Evolutionary conservation across 768 basidiomycete species (phyloP), one percentile per base, ranked within the genome.

Genomic region (Strobilomyces echinocephalus): DNA sequence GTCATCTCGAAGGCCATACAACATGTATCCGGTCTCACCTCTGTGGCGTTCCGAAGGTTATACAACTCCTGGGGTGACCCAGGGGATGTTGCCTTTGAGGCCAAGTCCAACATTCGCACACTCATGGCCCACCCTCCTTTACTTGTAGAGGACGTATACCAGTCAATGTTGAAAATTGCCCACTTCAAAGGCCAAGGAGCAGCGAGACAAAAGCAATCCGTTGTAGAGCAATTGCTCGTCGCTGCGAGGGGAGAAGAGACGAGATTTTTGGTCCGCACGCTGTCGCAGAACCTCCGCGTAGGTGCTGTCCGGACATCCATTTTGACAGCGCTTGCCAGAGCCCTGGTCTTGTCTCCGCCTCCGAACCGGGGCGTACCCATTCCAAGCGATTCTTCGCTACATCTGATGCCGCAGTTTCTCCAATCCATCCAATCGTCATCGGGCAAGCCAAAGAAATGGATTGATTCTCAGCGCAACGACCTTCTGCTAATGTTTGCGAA

Each of bases 241-340:
- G 79, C 89, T 10, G 87, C 93, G 1, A 81, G 77, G 54, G 94
- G 92, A 21, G 94, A 95, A 69, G 91, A 97, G 71, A 78, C 81
- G n/a, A 79, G 92, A 28, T 97, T 84, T 62, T 75, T 95, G 39
- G 85, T 87, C 30, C 79, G 89, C 36, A 89, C 81, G 3, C 74
- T 94, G 26, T 82, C 78, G 28, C 80, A 81, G 63, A 86, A 91
- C 67, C 74, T 92, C 41, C 82, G 91, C 43, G 93, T 95, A 15
- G 94, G 94, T 1, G 94, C 93, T 3, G 91, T 94, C 28, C 78
- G 90, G 59, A 82, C 88, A 24, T 87, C 92, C 7, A 80, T 95
- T 33, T 76, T 94, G 46, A 83, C 83, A 21, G 87, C 90, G 11
- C 74, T 95, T 21, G 87, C 92, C 30, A 76, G 91, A 45, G 87